phyloP scores from a whole-genome alignment of 192 early-diverging fungal genomes.

The Cetraspora pellucida region DNA sequence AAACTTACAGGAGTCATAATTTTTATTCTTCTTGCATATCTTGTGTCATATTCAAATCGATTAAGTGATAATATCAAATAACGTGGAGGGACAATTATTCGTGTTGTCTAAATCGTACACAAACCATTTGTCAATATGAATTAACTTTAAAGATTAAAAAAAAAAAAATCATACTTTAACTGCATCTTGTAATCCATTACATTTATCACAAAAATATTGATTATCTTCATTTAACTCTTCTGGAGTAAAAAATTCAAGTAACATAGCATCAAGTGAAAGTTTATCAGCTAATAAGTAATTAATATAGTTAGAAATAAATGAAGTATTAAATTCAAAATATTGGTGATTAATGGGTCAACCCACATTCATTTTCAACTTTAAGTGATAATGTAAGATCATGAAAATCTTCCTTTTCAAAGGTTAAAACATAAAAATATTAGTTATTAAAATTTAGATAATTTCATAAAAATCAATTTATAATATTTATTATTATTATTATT shows the following conservation, averaged over 20 bases:
- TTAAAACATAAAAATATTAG: background rate
- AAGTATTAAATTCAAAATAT: background rate
- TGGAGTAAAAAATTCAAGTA: conserved; percentile 2
- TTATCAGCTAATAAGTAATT: conserved; percentile 1
- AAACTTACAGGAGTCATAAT: conserved; percentile 28
- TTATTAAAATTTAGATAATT: background rate
- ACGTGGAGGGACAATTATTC: conserved; percentile 21
- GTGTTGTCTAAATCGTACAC: background rate
- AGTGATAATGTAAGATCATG: conserved; percentile 26
- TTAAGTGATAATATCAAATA: conserved; percentile 35
- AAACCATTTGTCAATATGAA: background rate
- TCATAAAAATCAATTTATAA: background rate
- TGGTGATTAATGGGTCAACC: background rate
- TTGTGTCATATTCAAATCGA: conserved; percentile 34
- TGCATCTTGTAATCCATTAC: conserved; percentile 28
- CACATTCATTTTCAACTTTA: conserved; percentile 7
- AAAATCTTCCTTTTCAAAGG: conserved; percentile 23
- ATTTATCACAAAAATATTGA: conserved; percentile 32
- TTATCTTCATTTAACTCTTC: conserved; percentile 31
- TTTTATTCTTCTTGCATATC: conserved; percentile 29
- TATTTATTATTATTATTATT: background rate
- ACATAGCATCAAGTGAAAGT: conserved; percentile 7
- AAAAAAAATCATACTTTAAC: conserved; percentile 16
- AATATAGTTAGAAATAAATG: background rate
- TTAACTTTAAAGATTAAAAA: background rate